Base-by-base conservation (phyloP, 2,329 filamentous ascomycete genomes). In the Hymenoscyphus albidus region DNA sequence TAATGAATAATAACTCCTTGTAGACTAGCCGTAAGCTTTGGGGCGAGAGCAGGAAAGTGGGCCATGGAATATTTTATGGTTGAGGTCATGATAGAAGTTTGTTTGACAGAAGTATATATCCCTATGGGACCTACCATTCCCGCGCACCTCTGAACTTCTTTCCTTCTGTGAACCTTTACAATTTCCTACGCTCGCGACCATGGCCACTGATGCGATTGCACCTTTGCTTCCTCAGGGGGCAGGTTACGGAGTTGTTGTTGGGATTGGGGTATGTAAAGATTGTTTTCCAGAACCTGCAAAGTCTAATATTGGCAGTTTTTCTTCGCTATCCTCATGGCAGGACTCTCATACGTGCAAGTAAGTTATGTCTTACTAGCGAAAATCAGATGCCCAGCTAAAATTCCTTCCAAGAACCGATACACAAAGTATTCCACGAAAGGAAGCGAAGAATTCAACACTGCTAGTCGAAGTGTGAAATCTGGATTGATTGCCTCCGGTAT, bases 401-500 rank as follows among this genome's bases (percentile, higher is more conserved):
- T 35, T 14, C 14, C 4, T 27, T 13, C 13, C 1, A 35, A 64
- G 62, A 64, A 64, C 35, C 58, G 58, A 42, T 64, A 61, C 42
- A 64, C 62, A 13, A 60, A 61, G 14, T 64, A 61, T n/a, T 64
- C 62, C 39, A 62, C 61, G 3, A 56, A 62, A 39, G 61, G 51
- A 31, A 62, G 57, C 44, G 92, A 96, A 78, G 93, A 92, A 85
- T 96, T 96, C 82, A 92, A 84, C 67, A 96, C 92, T 0, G 92
- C 92, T 57, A 91, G 92, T 18, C 83, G 92, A 65, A 92, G 90
- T 0, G 90, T 96, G 70, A 96, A 96, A 75, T 92, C 91, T 5
- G 93, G 92, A 40, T 82, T 96, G 13, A 91, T 96, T 0, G 90
- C 91, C 10, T 90, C 91, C 2, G 92, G 92, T 32, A 92, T 96